Evolutionary conservation across 2,329 filamentous ascomycete species (phyloP).

Genomic region (Plectosphaerella cucumerina): DNA sequence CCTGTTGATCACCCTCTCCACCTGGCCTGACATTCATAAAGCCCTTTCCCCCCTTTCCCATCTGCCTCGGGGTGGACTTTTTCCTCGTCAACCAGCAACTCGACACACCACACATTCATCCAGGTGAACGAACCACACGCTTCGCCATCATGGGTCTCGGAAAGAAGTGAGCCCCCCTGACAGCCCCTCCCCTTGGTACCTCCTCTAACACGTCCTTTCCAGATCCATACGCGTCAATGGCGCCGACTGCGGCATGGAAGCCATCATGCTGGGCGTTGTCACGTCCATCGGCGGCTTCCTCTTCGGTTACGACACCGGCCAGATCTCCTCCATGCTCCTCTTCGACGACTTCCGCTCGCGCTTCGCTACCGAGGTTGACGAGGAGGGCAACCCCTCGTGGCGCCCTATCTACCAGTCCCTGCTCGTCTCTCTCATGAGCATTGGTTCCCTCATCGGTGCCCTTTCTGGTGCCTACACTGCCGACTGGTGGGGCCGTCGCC

Average conservation of each 20-base stretch:
- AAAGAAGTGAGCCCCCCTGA: constrained; percentile 6
- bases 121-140: background rate
- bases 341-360: constrained; percentile 51
- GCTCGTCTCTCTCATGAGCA: constrained; percentile 52
- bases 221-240: constrained; percentile 38
- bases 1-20: background rate
- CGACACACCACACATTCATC: background rate
- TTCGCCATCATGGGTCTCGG: constrained; percentile 8
- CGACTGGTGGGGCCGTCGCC: constrained; percentile 54
- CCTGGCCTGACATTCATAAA: background rate
- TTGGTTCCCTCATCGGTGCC: constrained; percentile 52
- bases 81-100: background rate
- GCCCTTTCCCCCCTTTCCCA: background rate
- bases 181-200: too few species aligned
- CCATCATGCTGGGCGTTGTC: constrained; percentile 41
- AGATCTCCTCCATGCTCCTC: constrained; percentile 48
- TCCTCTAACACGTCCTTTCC: background rate
- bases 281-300: constrained; percentile 58
- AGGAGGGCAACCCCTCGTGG: constrained; percentile 32
- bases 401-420: constrained; percentile 41
- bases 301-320: constrained; percentile 61
- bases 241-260: constrained; percentile 34
- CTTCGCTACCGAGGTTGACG: constrained; percentile 42
- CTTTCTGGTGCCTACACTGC: constrained; percentile 49
- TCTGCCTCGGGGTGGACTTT: background rate